Evolutionary conservation across 164 flowering plant species (phyloP).

Genomic region (Litsea cubeba): DNA sequence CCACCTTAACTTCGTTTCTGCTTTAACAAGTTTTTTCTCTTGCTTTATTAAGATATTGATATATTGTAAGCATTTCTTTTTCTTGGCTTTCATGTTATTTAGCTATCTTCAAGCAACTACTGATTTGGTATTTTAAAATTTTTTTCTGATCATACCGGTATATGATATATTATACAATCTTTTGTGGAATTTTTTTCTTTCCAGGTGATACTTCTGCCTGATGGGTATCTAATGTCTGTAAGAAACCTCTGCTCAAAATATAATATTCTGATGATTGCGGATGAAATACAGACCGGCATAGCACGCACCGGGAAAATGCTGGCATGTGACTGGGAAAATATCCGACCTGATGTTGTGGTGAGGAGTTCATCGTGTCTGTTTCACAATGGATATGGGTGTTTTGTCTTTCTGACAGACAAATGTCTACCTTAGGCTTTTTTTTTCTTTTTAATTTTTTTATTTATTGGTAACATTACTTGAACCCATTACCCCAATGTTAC

Average conservation of each 20-base stretch:
- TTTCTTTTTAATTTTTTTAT: not conserved
- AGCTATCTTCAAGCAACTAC: not conserved
- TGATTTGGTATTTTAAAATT: not conserved
- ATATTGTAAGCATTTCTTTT: not conserved
- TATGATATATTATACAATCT: not conserved
- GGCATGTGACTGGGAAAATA: slow-evolving; percentile 96
- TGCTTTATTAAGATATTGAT: not conserved
- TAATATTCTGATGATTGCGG: slow-evolving; percentile 90
- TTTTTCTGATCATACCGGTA: not conserved
- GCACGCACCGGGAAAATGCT: slow-evolving; percentile 87
- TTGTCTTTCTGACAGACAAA: no score
- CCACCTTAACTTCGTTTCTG: not conserved
- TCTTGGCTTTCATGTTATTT: not conserved
- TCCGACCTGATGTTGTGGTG: slow-evolving; percentile 94
- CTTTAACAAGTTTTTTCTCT: not conserved
- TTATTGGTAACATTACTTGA: not conserved
- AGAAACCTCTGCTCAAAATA: slow-evolving; percentile 84
- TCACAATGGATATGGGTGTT: no score
- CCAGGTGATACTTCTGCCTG: slow-evolving; percentile 87
- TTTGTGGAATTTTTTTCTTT: not conserved
- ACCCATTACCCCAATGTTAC: no score
- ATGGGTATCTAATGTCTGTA: slow-evolving; percentile 82
- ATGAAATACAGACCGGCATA: slow-evolving; percentile 95
- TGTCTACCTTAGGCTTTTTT: not conserved
- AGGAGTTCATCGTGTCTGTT: slow-evolving; percentile 13